Evolutionary conservation across 2,329 filamentous ascomycete species (phyloP), one percentile per base, ranked within the genome.

Genomic region (Epichloe amarillans): DNA sequence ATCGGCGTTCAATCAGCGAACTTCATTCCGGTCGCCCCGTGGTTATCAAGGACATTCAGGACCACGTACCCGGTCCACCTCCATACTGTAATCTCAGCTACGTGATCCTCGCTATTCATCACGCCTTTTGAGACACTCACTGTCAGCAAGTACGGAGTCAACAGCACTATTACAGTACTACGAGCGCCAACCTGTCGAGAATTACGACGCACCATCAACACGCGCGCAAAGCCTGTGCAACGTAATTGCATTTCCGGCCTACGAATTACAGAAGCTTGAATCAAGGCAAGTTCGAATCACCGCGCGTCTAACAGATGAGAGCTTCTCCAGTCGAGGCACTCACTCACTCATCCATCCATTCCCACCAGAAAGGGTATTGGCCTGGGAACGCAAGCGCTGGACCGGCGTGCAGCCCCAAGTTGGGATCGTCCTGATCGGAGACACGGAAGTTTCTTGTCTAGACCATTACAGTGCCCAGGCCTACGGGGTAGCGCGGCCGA

Each of bases 321-420:
- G 7, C 26, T 26, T 21, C 6, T 39, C 26, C 15, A 15, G n/a
- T 17, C 14, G 21, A 23, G 21, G 21, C 6, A 35, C 36, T 21
- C 45, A 47, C 21, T 36, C 46, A 47, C 36, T 15, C 30, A 30
- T 30, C 30, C 46, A 47, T 47, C 21, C 46, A 36, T 47, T 39
- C 15, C 21, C 26, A 11, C 15, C 21, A 38, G 15, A 14, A 45
- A n/a, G 14, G 19, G 4, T n/a, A 37, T 19, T 38, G 36, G 12
- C 21, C 47, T 40, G 50, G 45, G 40, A 51, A 44, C 50, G 46
- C 39, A 47, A 38, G 39, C 38, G 50, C 46, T 21, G n/a, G n/a
- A 42, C 23, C 40, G n/a, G 30, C 39, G n/a, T 36, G 19, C 15
- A 30, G 17, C 26, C 23, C 38, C 26, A 30, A 26, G 23, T 47